A percentile compares a stretch with the other conserved stretches of the same genome.
These are phyloP conservation scores for Suillus alpinus DNA, from an alignment of 768 basidiomycete species.

Conservation along the genomic window DNA sequence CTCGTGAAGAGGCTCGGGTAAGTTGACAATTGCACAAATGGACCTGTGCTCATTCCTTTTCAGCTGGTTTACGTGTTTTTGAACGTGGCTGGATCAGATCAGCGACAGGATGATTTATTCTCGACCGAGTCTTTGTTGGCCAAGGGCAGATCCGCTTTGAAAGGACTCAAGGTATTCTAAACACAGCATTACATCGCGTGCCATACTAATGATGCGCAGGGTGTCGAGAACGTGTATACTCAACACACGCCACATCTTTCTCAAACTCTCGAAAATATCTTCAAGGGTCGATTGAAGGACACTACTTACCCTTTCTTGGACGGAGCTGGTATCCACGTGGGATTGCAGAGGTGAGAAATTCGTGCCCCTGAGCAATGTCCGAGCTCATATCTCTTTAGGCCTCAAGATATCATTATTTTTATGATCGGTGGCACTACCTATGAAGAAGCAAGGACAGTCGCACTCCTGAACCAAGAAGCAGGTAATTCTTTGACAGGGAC, in stretches of 20 bases:
- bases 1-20: constrained; percentile 74
- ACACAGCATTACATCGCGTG: not conserved
- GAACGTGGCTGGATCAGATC: constrained; percentile 92
- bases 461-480: constrained; percentile 83
- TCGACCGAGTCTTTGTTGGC: constrained; percentile 93
- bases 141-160: constrained; percentile 90
- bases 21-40: not conserved
- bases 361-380: not conserved
- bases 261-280: constrained; percentile 85
- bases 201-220: constrained; percentile 43
- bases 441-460: constrained; percentile 85
- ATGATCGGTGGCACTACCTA: constrained; percentile 97
- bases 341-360: constrained; percentile 60
- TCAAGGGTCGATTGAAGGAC: constrained; percentile 84
- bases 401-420: constrained; percentile 95
- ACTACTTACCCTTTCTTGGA: constrained; percentile 88
- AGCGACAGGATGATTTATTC: constrained; percentile 96
- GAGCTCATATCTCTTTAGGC: constrained; percentile 41
- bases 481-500: constrained; percentile 56
- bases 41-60: constrained; percentile 1
- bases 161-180: constrained; percentile 82
- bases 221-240: constrained; percentile 98
- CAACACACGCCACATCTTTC: constrained; percentile 93
- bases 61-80: constrained; percentile 92
- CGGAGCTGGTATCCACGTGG: constrained; percentile 64